phyloP scores from a whole-genome alignment of 2,329 filamentous ascomycete species.

The Diplocarpon mali region DNA sequence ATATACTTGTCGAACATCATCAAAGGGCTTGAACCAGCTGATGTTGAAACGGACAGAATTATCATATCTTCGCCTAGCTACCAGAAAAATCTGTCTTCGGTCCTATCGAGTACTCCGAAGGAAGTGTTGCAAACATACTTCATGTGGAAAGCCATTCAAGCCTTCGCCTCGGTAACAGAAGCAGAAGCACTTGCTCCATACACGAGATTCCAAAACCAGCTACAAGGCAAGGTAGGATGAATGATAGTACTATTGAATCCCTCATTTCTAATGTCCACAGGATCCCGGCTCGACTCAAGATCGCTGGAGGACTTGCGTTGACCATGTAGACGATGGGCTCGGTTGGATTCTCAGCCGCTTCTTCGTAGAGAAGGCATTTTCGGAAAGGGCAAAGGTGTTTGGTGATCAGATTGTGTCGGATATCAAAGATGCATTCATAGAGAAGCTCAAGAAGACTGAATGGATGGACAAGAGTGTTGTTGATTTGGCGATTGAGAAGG shows the following conservation, averaged over 20 bases:
- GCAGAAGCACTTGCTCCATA: slow-evolving; percentile 49
- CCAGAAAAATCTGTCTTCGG: slow-evolving; percentile 43
- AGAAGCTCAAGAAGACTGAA: slow-evolving; percentile 43
- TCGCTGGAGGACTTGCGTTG: slow-evolving; percentile 55
- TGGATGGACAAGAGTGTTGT: slow-evolving; percentile 57
- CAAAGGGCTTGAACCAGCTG: slow-evolving; percentile 37
- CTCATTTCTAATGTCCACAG: slow-evolving; percentile 19
- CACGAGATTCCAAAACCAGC: slow-evolving; percentile 45
- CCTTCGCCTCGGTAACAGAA: slow-evolving; percentile 43
- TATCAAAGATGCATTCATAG: slow-evolving; percentile 55
- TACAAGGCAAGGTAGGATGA: slow-evolving; percentile 39
- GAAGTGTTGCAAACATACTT: slow-evolving; percentile 52
- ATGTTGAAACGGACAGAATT: slow-evolving; percentile 39
- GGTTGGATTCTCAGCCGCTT: slow-evolving; percentile 62
- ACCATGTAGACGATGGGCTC: slow-evolving; percentile 43
- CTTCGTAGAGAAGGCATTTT: slow-evolving; percentile 58
- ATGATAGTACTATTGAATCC: not conserved
- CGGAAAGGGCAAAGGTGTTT: slow-evolving; percentile 52
- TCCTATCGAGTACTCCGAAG: slow-evolving; percentile 41
- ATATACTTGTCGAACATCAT: slow-evolving; percentile 44
- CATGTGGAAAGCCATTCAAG: slow-evolving; percentile 50
- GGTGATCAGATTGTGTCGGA: slow-evolving; percentile 60
- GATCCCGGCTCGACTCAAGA: slow-evolving; percentile 51
- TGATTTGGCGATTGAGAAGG: slow-evolving; percentile 49
- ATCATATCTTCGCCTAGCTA: slow-evolving; percentile 51